Evolutionary conservation across 129 eudicot species (phyloP).

Genomic region (Lonicera japonica): DNA sequence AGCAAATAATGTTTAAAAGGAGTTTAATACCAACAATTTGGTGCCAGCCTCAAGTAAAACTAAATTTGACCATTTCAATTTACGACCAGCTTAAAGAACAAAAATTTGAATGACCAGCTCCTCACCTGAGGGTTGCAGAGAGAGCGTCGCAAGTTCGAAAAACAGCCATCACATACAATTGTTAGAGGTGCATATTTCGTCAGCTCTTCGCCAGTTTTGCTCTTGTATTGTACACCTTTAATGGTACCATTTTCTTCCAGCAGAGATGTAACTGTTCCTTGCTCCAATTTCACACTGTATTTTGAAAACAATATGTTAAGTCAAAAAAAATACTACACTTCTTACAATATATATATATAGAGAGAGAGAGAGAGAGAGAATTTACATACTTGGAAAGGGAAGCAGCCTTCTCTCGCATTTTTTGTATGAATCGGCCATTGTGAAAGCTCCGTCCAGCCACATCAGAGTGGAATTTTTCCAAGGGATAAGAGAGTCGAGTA

Average conservation of each 20-base stretch:
- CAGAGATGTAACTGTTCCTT: constrained; percentile 25
- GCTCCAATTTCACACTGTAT: constrained; percentile 24
- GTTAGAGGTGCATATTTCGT: constrained; percentile 20
- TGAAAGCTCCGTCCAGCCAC: constrained; percentile 21
- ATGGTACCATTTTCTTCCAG: constrained; percentile 24
- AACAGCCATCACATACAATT: constrained; percentile 24
- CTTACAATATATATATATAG: too few relatives aligned
- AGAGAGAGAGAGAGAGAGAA: not conserved
- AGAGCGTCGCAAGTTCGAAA: constrained; percentile 27
- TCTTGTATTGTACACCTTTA: constrained; percentile 26
- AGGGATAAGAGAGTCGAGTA: constrained; percentile 21
- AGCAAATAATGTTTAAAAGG: not conserved
- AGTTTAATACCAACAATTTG: too few relatives aligned
- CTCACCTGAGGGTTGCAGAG: constrained; percentile 27
- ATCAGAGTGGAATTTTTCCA: constrained; percentile 24
- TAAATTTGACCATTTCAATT: not conserved
- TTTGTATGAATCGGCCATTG: constrained; percentile 20
- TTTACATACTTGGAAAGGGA: constrained; percentile 19
- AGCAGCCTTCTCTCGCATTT: constrained; percentile 28
- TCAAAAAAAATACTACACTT: too few relatives aligned
- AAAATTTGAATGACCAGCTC: not conserved
- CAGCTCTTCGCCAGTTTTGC: constrained; percentile 17
- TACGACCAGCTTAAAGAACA: not conserved
- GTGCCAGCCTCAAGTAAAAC: too few relatives aligned
- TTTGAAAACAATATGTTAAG: not conserved